A percentile compares a stretch with the other conserved stretches of the same genome.
Conservation (phyloP, 768 basidiomycete species). For the Lentinula detonsa region DNA sequence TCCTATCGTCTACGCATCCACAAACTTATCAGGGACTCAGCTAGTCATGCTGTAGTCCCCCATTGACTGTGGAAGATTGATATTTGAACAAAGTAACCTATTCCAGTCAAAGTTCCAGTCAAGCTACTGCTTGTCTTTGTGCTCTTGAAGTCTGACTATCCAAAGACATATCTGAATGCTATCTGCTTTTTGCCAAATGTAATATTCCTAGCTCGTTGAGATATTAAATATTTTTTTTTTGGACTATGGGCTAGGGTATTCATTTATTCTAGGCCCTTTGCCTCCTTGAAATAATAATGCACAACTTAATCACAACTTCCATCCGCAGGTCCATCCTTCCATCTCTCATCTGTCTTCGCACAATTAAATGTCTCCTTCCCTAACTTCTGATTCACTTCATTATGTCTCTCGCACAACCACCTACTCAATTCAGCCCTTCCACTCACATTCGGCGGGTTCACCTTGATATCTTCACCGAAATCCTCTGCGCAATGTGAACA, state of each 20-base stretch:
- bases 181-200: too few relatives aligned
- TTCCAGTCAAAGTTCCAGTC: too few relatives aligned
- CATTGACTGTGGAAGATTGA: slow-evolving; percentile 1
- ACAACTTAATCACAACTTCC: slow-evolving; percentile 76
- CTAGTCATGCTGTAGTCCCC: neutral
- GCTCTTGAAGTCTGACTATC: too few relatives aligned
- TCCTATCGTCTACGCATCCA: neutral
- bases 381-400: slow-evolving; percentile 83
- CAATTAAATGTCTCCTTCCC: slow-evolving; percentile 87
- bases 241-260: too few relatives aligned
- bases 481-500: slow-evolving; percentile 83
- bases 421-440: slow-evolving; percentile 59
- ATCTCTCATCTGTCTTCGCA: slow-evolving; percentile 74
- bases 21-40: neutral
- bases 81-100: neutral
- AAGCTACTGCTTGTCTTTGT: too few relatives aligned
- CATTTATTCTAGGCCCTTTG: too few relatives aligned
- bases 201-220: too few relatives aligned
- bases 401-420: slow-evolving; percentile 92
- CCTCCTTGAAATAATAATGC: too few relatives aligned
- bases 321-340: slow-evolving; percentile 87
- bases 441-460: slow-evolving; percentile 73
- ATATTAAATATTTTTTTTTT: too few relatives aligned
- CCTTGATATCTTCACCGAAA: slow-evolving; percentile 64
- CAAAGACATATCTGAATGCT: too few relatives aligned